phyloP scores from a whole-genome alignment of 176 grass and related monocot genomes.

The Puya raimondii region DNA sequence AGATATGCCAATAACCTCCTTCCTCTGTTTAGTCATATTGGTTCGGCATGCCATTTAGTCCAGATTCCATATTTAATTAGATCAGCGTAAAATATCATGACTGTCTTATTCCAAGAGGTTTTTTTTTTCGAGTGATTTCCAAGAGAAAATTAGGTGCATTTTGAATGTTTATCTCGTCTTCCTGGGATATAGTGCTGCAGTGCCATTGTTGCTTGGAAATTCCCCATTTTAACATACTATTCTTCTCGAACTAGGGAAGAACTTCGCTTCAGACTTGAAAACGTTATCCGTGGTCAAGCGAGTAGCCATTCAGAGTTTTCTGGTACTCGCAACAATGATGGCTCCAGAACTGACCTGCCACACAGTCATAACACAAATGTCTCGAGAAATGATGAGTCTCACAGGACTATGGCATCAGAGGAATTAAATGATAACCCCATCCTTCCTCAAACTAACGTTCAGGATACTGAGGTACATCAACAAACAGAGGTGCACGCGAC shows the following conservation, averaged over 20 bases:
- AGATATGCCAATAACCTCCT: no score
- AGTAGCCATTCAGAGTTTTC: slow-evolving; percentile 10
- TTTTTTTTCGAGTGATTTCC: neutral
- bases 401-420: neutral
- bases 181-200: neutral
- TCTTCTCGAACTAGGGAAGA: slow-evolving; percentile 71
- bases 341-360: slow-evolving; percentile 3
- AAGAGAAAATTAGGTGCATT: neutral
- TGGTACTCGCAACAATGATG: slow-evolving; percentile 7
- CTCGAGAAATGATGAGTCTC: slow-evolving; percentile 5
- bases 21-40: no score
- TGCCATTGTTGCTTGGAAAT: neutral
- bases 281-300: slow-evolving; percentile 12
- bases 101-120: no score
- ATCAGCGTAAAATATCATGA: no score
- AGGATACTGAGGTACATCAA: slow-evolving; percentile 7
- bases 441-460: slow-evolving; percentile 3
- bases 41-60: no score
- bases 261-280: slow-evolving; percentile 30
- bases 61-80: no score
- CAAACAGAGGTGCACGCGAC: slow-evolving; percentile 9
- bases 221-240: slow-evolving; percentile 23
- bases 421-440: slow-evolving; percentile 1
- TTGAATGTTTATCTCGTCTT: neutral
- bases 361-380: neutral